Percentiles rank a stretch among this genome's conserved stretches.
Evolutionary conservation across 1,139 yeast genomes (phyloP).

Genomic region (Taphrina flavorubra): DNA sequence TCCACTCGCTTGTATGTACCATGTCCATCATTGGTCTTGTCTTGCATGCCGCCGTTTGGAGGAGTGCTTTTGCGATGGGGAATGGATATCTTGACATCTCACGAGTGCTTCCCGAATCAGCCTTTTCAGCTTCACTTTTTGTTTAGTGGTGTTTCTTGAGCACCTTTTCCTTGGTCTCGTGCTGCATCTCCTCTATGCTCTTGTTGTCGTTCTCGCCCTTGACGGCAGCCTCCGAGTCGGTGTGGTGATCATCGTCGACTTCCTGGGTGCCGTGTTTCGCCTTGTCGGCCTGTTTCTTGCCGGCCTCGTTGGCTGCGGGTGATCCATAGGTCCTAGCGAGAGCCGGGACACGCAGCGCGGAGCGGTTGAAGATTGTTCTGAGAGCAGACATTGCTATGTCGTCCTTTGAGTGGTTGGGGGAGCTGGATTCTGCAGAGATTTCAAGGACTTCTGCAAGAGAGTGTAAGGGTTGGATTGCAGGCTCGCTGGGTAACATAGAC

Average conservation of each 20-base stretch:
- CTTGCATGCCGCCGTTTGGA: neutral
- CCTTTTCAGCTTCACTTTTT: slow-evolving; percentile 13
- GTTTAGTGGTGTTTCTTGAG: slow-evolving; percentile 27
- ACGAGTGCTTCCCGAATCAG: slow-evolving; percentile 17
- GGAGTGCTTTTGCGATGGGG: neutral
- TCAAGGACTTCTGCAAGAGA: too few species aligned
- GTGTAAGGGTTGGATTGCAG: too few species aligned
- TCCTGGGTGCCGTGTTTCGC: slow-evolving; percentile 36
- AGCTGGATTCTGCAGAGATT: too few species aligned
- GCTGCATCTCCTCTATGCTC: slow-evolving; percentile 35
- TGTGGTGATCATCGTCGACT: slow-evolving; percentile 37
- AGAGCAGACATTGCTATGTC: slow-evolving; percentile 11
- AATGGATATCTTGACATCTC: neutral
- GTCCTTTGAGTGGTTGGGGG: too few species aligned
- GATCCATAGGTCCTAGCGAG: slow-evolving; percentile 30
- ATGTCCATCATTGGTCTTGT: neutral
- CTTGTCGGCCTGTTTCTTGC: slow-evolving; percentile 37
- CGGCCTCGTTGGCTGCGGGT: slow-evolving; percentile 37
- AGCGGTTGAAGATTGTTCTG: slow-evolving; percentile 22
- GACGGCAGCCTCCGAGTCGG: slow-evolving; percentile 38
- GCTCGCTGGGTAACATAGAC: too few species aligned
- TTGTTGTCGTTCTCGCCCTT: slow-evolving; percentile 34
- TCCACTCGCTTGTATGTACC: too few species aligned
- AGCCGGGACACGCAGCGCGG: slow-evolving; percentile 1
- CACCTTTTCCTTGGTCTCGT: slow-evolving; percentile 36